Base-by-base conservation (phyloP, 345 rosid genomes). In the Pistacia integerrima region DNA sequence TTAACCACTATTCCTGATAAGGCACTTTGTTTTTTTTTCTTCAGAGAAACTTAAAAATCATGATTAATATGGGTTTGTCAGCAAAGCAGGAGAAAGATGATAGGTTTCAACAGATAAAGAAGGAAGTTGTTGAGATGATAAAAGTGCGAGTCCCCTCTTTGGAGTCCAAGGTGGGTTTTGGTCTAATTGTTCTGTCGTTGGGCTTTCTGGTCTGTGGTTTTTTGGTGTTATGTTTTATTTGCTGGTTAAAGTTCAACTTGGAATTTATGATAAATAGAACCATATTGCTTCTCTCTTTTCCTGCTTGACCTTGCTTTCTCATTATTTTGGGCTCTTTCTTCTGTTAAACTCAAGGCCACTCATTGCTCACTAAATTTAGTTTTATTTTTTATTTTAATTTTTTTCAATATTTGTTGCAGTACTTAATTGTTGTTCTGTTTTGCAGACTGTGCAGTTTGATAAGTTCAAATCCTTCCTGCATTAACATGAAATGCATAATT, bases 1-100 rank as follows among this genome's bases (percentile, higher is more conserved):
- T 10, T 52, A 28, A 20, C 3, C 18, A 70, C 48, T 11, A 28
- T 25, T 67, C 33, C 70, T 73, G 70, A 67, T 64, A 25, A 52
- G 49, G 51, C 44, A 18, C 64, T 36, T 73, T 30, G 52, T 73
- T n/a, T 30, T 36, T 70, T 79, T 73, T 74, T 81, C 69, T 74
- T 68, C 93, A 95, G 99, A 88, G 99, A 87, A 88, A 93, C 83
- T 80, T 95, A 85, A 93, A 90, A 80, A 76, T 84, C 74, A 95
- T 95, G 98, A 89, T 91, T 77, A 94, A 41, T 70, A 77, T 80
- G 75, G 85, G 92, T 46, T 68, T 88, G 81, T 82, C 92, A 63
- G 94, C 90, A 41, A 93, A 87, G 73, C 91, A 88, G 77, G 97
- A 95, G 88, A 95, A 90, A 81, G 94, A 93, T 83, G 79, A 84